phyloP scores from a whole-genome alignment of 164 flowering plant species.

The Platanus orientalis region DNA sequence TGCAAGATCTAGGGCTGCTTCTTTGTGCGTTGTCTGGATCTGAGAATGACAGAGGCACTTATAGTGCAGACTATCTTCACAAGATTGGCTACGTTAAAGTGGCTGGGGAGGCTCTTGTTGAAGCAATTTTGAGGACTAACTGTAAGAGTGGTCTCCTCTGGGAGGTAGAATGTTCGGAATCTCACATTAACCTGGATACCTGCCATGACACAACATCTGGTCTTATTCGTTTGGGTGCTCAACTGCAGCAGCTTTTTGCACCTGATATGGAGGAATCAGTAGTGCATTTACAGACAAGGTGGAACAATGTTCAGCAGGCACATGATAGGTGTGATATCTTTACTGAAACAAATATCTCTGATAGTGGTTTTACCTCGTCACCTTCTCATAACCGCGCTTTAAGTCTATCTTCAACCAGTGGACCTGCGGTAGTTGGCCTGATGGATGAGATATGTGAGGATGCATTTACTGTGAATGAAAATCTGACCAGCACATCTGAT shows the following conservation, averaged over 20 bases:
- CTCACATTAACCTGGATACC: conserved; percentile 62
- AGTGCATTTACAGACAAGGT: conserved; percentile 81
- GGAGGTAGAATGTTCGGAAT: conserved; percentile 73
- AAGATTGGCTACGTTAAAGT: conserved; percentile 77
- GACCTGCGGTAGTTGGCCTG: conserved; percentile 35
- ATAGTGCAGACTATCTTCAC: conserved; percentile 55
- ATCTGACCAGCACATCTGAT: conserved; percentile 20
- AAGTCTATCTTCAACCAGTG: conserved; percentile 17
- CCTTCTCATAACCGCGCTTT: conserved; percentile 19
- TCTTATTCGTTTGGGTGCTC: conserved; percentile 59
- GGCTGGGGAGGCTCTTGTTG: conserved; percentile 75
- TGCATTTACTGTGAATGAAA: conserved; percentile 52
- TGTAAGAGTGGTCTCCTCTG: conserved; percentile 54
- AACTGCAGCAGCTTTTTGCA: conserved; percentile 82
- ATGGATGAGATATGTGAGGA: conserved; percentile 90
- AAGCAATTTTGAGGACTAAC: conserved; percentile 60
- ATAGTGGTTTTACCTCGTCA: conserved; percentile 23
- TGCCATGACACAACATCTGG: conserved; percentile 81
- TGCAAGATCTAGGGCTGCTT: conserved; percentile 89
- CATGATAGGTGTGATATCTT: conserved; percentile 22
- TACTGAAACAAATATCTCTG: conserved; percentile 16
- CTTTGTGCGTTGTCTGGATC: conserved; percentile 36
- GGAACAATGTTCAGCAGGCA: conserved; percentile 61
- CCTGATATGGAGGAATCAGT: conserved; percentile 87
- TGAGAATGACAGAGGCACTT: conserved; percentile 27